phyloP scores from a whole-genome alignment of 2,329 filamentous ascomycete genomes.

The Juglanconis oblonga region DNA sequence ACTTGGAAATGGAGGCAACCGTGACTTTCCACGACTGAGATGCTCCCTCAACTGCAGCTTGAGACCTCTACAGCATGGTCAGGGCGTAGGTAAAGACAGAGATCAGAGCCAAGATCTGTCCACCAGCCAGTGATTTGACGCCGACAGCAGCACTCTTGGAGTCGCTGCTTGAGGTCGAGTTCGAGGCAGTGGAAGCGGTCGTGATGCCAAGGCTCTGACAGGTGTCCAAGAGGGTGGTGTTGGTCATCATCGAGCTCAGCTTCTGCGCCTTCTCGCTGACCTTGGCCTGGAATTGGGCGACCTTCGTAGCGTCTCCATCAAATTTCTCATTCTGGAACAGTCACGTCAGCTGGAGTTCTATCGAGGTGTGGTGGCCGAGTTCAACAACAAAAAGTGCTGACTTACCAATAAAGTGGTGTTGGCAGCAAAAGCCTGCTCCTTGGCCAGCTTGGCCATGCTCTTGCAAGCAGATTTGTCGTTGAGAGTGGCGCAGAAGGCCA shows the following conservation, averaged over 20 bases:
- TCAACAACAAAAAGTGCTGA: neutral
- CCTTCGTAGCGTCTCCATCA: conserved; percentile 33
- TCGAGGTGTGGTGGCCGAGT: neutral
- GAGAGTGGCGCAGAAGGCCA: conserved; percentile 22
- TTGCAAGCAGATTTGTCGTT: conserved; percentile 20
- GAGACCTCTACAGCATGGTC: conserved; percentile 7
- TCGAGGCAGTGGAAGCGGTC: neutral
- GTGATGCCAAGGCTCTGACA: conserved; percentile 17
- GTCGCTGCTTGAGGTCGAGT: neutral
- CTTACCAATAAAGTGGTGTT: conserved; percentile 30
- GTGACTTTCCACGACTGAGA: neutral
- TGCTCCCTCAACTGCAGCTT: too few relatives aligned
- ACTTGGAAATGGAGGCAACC: too few relatives aligned
- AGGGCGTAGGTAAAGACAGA: conserved; percentile 7
- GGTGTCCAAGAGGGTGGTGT: conserved; percentile 30
- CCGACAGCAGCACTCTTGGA: conserved; percentile 4
- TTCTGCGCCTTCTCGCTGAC: conserved; percentile 25
- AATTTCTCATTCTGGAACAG: conserved; percentile 27
- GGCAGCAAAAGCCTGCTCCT: conserved; percentile 22
- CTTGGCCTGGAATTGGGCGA: conserved; percentile 31
- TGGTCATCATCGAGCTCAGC: conserved; percentile 29
- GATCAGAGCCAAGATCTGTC: conserved; percentile 7
- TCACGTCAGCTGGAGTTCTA: neutral
- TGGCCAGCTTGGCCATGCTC: conserved; percentile 20
- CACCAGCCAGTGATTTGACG: conserved; percentile 7